phyloP scores from a whole-genome alignment of 2,329 filamentous ascomycete genomes.

The Diplodia intermedia region DNA sequence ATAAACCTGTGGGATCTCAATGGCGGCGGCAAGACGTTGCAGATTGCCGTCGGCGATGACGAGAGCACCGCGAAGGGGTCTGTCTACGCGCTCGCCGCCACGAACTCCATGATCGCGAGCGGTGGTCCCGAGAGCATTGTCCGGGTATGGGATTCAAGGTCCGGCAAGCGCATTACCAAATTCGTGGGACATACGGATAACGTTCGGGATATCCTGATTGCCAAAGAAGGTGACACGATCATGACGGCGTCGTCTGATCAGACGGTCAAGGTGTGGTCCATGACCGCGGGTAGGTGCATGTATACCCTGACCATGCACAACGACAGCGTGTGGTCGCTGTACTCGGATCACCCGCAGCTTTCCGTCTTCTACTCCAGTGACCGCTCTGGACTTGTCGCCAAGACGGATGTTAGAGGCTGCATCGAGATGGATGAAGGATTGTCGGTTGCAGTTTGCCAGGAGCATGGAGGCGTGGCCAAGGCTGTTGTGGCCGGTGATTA shows the following conservation, averaged over 20 bases:
- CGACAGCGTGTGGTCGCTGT: conserved; percentile 95
- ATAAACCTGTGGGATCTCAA: conserved; percentile 94
- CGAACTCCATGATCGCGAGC: conserved; percentile 81
- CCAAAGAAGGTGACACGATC: conserved; percentile 85
- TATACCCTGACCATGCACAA: conserved; percentile 99
- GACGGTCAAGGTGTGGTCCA: conserved; percentile 97
- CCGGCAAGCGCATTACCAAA: conserved; percentile 90
- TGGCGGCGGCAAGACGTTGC: conserved; percentile 82
- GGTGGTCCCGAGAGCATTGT: conserved; percentile 95
- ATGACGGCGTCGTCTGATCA: conserved; percentile 95
- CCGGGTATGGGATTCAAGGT: conserved; percentile 87
- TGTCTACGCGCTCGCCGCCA: conserved; percentile 86
- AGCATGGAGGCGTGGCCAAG: conserved; percentile 81
- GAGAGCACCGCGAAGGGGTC: conserved; percentile 85
- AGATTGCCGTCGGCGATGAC: conserved; percentile 84
- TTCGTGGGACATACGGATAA: conserved; percentile 97
- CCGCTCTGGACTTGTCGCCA: conserved; percentile 89
- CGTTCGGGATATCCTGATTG: conserved; percentile 88
- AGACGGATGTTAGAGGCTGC: conserved; percentile 84
- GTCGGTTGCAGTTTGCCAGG: conserved; percentile 88
- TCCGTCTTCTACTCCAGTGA: conserved; percentile 95
- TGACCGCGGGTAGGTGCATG: conserved; percentile 94
- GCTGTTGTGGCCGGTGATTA: conserved; percentile 71
- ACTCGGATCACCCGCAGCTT: conserved; percentile 83
- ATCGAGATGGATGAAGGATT: conserved; percentile 85